Base-by-base conservation (phyloP, 768 basidiomycete genomes). In the Boletus tomentosulus region DNA sequence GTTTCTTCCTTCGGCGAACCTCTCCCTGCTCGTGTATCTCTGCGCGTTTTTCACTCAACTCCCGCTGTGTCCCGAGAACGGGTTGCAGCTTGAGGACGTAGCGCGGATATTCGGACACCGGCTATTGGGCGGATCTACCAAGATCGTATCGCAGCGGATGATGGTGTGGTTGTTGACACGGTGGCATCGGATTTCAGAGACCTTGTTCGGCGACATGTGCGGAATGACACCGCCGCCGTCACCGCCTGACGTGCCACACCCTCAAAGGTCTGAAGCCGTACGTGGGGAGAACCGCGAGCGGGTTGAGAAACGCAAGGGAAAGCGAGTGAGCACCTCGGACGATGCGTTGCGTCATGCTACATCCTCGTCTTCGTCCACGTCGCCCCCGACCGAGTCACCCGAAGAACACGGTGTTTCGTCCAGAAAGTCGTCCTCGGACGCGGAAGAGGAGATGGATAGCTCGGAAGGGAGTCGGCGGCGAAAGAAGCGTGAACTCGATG, bases 41-140 rank as follows among this genome's bases (percentile, higher is more conserved):
- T 68, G 74, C 50, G 70, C 71, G 6, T 79, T 81, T 62, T 78
- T 81, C 60, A 76, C 76, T 1, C 80, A 82, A 57, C 63, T 81
- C 0, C 80, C 77, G 3, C 67, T 79, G 7, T 78, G 74, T 50
- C 75, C 78, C 1, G 77, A 78, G 42, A 82, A 82, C 54, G 73
- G 74, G 1, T 60, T 83, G n/a, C 65, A 73, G 6, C 64, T 75
- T 34, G 73, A 78, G 48, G 73, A 74, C 42, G 71, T 80, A 47
- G 75, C 75, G 6, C 67, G 73, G 41, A 75, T 80, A 47, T 82
- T 81, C 49, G 79, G 76, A 8, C 65, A 66, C 2, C 61, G 70
- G 13, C 58, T 81, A 35, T 63, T 77, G 43, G 74, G 76, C 3
- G 73, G 72, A 38, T 55, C 57, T 3, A 48, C 46, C 57, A 69